phyloP scores from a whole-genome alignment of 176 grass and related monocot species.

The Neostapfia colusana region DNA sequence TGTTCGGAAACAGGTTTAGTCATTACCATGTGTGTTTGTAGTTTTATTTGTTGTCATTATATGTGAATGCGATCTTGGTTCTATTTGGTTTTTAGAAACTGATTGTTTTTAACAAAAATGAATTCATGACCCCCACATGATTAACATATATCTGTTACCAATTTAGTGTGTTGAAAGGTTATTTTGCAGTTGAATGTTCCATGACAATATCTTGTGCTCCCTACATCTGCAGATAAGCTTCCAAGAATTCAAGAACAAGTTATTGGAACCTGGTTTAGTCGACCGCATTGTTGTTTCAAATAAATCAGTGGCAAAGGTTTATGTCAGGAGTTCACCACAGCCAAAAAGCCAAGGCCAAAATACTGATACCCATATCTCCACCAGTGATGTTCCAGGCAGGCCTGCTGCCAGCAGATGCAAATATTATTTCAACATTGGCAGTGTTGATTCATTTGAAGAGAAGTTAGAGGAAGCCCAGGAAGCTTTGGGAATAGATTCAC shows the following conservation, averaged over 20 bases:
- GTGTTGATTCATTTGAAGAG: conserved; percentile 95
- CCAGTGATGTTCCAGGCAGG: conserved; percentile 51
- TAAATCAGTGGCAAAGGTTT: conserved; percentile 98
- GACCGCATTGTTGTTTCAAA: conserved; percentile 88
- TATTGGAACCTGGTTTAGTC: conserved; percentile 90
- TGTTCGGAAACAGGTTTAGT: neutral
- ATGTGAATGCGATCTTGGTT: neutral
- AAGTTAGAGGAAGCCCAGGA: conserved; percentile 97
- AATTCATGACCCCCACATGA: neutral
- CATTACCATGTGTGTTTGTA: neutral
- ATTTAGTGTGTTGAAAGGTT: conserved; percentile 1
- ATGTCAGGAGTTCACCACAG: conserved; percentile 59
- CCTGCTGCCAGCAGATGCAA: conserved; percentile 66
- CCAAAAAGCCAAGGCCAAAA: conserved; percentile 47
- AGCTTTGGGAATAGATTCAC: conserved; percentile 75
- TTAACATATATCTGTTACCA: neutral
- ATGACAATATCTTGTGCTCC: conserved; percentile 4
- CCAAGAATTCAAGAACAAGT: conserved; percentile 99
- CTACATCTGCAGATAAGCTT: conserved; percentile 83
- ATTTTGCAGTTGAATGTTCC: conserved; percentile 12
- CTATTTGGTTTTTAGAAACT: neutral
- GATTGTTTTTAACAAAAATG: neutral
- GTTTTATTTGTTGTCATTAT: conserved; percentile 1
- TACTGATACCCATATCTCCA: conserved; percentile 45
- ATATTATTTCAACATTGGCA: conserved; percentile 97